A percentile compares a stretch with the other conserved stretches of the same genome.
These are phyloP conservation scores for Debaryomyces sp. DNA, from an alignment of 1,139 yeast genomes.

Conservation along the genomic window DNA sequence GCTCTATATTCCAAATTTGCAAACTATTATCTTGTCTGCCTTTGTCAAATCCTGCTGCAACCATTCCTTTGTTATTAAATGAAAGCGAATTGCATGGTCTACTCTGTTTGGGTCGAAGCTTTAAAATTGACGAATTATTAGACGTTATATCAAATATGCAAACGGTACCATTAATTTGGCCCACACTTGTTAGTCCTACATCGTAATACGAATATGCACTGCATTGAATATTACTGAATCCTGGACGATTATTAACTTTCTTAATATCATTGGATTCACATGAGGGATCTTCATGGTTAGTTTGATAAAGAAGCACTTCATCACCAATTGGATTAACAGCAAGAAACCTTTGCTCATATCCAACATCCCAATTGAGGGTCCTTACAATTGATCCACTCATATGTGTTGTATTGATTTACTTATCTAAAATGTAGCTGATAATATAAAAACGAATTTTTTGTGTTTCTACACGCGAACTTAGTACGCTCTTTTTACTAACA, in stretches of 20 bases:
- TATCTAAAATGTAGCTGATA: background rate
- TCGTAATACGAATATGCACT: constrained; percentile 61
- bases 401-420: background rate
- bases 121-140: constrained; percentile 40
- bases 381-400: constrained; percentile 61
- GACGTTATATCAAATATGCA: constrained; percentile 62
- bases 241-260: constrained; percentile 56
- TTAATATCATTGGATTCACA: constrained; percentile 41
- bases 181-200: constrained; percentile 69
- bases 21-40: constrained; percentile 78
- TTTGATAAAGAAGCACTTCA: constrained; percentile 62
- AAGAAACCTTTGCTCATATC: constrained; percentile 57
- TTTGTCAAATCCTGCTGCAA: constrained; percentile 83
- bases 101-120: constrained; percentile 64
- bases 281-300: constrained; percentile 44
- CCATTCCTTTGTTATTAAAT: constrained; percentile 62
- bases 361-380: constrained; percentile 62
- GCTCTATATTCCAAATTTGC: constrained; percentile 80
- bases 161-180: constrained; percentile 71
- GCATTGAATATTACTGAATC: constrained; percentile 74
- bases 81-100: constrained; percentile 78
- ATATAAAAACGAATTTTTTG: background rate
- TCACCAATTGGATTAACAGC: constrained; percentile 72
- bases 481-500: background rate
- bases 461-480: background rate